Evolutionary conservation across 1,284 basidiomycete genomes (phyloP).

Genomic region (Leccinum pachyderme): DNA sequence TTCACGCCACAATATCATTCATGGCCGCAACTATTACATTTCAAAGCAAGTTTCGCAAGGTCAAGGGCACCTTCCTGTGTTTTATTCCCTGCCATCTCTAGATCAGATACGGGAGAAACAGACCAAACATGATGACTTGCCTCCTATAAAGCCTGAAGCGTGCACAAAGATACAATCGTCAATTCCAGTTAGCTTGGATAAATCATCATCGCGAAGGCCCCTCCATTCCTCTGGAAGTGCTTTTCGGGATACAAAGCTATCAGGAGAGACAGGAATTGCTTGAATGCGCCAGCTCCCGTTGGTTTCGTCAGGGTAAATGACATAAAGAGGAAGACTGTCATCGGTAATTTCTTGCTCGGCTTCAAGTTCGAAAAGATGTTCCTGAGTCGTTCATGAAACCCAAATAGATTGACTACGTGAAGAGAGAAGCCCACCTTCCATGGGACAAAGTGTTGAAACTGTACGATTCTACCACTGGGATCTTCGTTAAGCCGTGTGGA

Average conservation of each 20-base stretch:
- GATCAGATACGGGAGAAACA: slow-evolving; percentile 12
- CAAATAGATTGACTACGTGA: neutral
- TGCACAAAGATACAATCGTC: slow-evolving; percentile 90
- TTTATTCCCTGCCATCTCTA: slow-evolving; percentile 66
- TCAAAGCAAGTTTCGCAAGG: slow-evolving; percentile 75
- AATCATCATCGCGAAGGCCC: slow-evolving; percentile 82
- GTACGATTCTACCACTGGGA: slow-evolving; percentile 73
- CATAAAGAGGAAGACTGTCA: slow-evolving; percentile 68
- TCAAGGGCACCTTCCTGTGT: slow-evolving; percentile 85
- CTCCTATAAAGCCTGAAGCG: slow-evolving; percentile 95
- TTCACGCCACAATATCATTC: slow-evolving; percentile 17
- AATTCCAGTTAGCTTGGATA: slow-evolving; percentile 77
- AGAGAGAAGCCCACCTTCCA: slow-evolving; percentile 66
- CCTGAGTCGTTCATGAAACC: slow-evolving; percentile 44
- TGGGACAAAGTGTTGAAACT: slow-evolving; percentile 80
- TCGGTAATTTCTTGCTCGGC: slow-evolving; percentile 44
- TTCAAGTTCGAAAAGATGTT: slow-evolving; percentile 91
- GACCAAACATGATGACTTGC: slow-evolving; percentile 40
- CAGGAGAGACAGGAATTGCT: slow-evolving; percentile 80
- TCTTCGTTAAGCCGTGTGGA: slow-evolving; percentile 62
- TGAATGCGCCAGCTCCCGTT: slow-evolving; percentile 89
- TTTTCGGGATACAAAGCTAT: slow-evolving; percentile 90
- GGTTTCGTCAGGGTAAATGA: slow-evolving; percentile 88
- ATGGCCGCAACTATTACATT: slow-evolving; percentile 28
- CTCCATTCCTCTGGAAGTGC: slow-evolving; percentile 93